Evolutionary conservation across 495 filamentous ascomycete genomes (phyloP), one percentile per base, ranked within the genome.

Genomic region (Aspergillus steynii): DNA sequence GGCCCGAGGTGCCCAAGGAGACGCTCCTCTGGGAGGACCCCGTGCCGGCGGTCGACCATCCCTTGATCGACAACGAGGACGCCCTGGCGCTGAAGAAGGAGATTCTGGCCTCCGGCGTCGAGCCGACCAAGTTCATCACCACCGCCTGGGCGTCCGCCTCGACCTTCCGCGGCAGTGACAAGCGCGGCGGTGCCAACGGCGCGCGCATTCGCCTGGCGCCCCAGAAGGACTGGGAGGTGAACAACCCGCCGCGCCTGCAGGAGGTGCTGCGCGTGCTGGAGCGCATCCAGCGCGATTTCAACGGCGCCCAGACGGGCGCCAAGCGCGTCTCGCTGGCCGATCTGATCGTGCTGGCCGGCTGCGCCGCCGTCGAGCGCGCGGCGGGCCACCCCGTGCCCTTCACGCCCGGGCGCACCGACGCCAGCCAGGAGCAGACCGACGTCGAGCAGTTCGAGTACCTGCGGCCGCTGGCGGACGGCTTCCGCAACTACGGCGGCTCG

Each of bases 271-370:
- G 59, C 27, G 80, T 80, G 0, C 78, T 91, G 49, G 87, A 89
- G 68, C 67, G 67, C 26, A 75, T 91, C 47, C 87, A 90, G 76
- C 71, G 78, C 53, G 74, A 82, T 29, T 90, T 88, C 78, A 87
- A 88, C 76, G 63, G 53, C 48, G 67, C 56, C 28, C 69, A 76
- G 58, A 66, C 71, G 7, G 77, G 77, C 31, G 78, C 77, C 58
- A 90, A 91, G 86, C 84, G 85, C 66, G 83, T 91, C 4, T 90
- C 88, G 3, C 69, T 91, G 12, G 88, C 88, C 61, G 88, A 91
- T 60, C 76, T 90, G 31, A 90, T 91, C 64, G 87, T 91, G 5
- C 81, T 91, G 5, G 88, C 77, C 28, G 88, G 79, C 46, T 60
- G 59, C 53, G 73, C 77, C 9, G 77, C 76, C 25, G 63, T 82